Base-by-base conservation (phyloP, 2,329 filamentous ascomycete genomes). In the Torrubiellomyces zombiae region DNA sequence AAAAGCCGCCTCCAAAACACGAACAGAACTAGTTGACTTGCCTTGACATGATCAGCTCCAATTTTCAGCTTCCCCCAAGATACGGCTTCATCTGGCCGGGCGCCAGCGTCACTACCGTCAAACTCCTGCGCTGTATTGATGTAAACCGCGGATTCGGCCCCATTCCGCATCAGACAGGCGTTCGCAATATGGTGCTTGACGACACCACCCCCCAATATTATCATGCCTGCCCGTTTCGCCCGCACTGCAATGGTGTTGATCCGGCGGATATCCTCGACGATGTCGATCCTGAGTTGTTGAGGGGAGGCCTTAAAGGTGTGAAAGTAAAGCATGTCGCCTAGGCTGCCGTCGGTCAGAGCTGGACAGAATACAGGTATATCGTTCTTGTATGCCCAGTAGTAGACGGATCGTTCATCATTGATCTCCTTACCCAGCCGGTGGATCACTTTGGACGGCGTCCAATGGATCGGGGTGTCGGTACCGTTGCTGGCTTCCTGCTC, bases 111-210 rank as follows among this genome's bases (percentile, higher is more conserved):
- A 40, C 83, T 94, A 3, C 89, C 89, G 47, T 98, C 89, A 46
- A 94, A 98, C 48, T 98, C 89, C 48, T 94, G 83, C 0, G 73
- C 89, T 1, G 89, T 98, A 52, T 98, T 98, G 51, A 98, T 82
- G 48, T 93, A 98, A 2, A 98, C 89, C 2, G 89, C 89, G 33
- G 80, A 86, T 50, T 98, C 89, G 10, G 89, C 89, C 2, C 89
- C 89, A 42, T 98, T 98, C 24, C 89, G 72, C 89, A 98, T 95
- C 40, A 98, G 51, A 40, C 83, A 93, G 3, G 89, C 89, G 48
- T 98, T 98, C 25, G 89, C 85, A 45, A 98, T 95, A 50, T 98
- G 89, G 44, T 98, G 89, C 58, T 98, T 98, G 41, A 98, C 67
- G n/a, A 98, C 58, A 1, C 89, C 89, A 6, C 89, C 89, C 0